These are phyloP conservation scores for Xylaria castorea DNA, from an alignment of 495 filamentous ascomycete genomes.

Conservation along the genomic window DNA sequence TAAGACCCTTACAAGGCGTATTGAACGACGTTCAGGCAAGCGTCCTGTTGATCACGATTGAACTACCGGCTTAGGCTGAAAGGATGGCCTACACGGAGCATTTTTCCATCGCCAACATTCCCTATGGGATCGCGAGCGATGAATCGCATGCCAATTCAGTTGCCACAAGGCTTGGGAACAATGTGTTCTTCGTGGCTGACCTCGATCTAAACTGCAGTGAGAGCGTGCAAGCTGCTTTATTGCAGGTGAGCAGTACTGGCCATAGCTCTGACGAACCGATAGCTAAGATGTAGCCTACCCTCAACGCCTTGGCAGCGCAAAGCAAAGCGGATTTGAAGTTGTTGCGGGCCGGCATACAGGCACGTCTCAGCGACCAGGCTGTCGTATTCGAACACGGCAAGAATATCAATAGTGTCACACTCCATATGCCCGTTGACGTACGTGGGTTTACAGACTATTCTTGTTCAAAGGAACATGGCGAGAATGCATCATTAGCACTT, in stretches of 20 bases:
- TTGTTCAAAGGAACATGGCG: constrained; percentile 75
- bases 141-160: constrained; percentile 55
- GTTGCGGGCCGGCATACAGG: constrained; percentile 72
- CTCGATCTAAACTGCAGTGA: constrained; percentile 51
- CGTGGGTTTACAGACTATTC: constrained; percentile 87
- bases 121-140: constrained; percentile 72
- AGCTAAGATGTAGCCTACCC: constrained; percentile 63
- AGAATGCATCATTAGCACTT: constrained; percentile 64
- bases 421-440: constrained; percentile 75
- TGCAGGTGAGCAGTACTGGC: constrained; percentile 22
- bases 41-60: neutral
- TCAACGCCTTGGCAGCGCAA: constrained; percentile 78
- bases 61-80: neutral
- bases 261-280: constrained; percentile 59
- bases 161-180: constrained; percentile 71
- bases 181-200: constrained; percentile 69
- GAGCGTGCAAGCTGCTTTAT: constrained; percentile 14
- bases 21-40: neutral
- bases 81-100: constrained; percentile 26
- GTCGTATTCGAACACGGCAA: constrained; percentile 61
- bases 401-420: constrained; percentile 59
- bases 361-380: constrained; percentile 58
- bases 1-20: neutral
- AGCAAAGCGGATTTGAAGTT: constrained; percentile 66
- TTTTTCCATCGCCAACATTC: constrained; percentile 78